Base-by-base conservation (phyloP, 306 rosid species). In the Ormosia emarginata region DNA sequence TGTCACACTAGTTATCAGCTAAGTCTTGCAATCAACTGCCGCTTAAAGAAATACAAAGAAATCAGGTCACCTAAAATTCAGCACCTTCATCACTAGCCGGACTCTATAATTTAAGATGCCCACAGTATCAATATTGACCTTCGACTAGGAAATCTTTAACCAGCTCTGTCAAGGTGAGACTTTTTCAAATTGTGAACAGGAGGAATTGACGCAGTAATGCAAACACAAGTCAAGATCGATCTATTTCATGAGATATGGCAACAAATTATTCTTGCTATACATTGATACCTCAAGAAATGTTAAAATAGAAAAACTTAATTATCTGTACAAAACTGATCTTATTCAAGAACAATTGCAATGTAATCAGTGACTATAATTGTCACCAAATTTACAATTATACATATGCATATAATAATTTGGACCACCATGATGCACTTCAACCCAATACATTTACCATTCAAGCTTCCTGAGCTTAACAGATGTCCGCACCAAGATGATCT, bases 251-350 rank as follows among this genome's bases (percentile, higher is more conserved):
- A 75, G 56, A 24, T 69, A 71, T 73, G 46, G 46, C 14, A 43
- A 62, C 33, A 44, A 34, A 30, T 34, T 49, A 78, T 33, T 73
- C 12, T 65, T 62, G 82, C 77, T 69, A 53, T 74, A 81, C 84
- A 87, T 64, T 59, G 59, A 41, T 78, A 1, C 71, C 68, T 12
- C 24, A 11, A 34, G 18, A 36, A 40, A 64, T 71, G 43, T 66
- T 8, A 17, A 17, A 68, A 77, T 0, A 5, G 17, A 57, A 64
- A 30, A 65, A 36, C 47, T 34, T 55, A 50, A 46, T 36, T 30
- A 33, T 41, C 78, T 89, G 47, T 81, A 84, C 90, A 83, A 77
- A 65, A 71, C 67, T 81, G 78, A 65, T 67, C 82, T 89, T 83
- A 78, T 83, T 86, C 32, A 82, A 82, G 71, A 81, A 72, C 77